phyloP scores from a whole-genome alignment of 1,284 basidiomycete genomes.

The Tilletia caries region DNA sequence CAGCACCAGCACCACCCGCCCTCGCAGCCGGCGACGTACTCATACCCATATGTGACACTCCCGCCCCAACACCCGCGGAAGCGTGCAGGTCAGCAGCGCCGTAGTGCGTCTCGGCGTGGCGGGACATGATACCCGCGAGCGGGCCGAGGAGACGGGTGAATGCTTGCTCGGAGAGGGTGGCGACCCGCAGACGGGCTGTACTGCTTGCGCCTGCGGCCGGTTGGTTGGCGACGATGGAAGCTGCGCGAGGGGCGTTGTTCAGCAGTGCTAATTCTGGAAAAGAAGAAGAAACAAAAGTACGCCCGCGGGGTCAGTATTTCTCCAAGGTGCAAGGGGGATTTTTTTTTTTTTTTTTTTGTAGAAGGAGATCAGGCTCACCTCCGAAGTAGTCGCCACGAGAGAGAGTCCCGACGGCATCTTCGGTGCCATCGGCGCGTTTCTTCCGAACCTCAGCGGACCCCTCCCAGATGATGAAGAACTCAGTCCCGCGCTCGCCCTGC shows the following conservation, averaged over 20 bases:
- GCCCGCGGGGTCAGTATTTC: background rate
- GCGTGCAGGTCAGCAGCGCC: conserved; percentile 53
- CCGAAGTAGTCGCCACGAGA: conserved; percentile 96
- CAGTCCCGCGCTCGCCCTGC: conserved; percentile 91
- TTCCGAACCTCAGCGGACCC: conserved; percentile 86
- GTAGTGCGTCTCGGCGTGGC: conserved; percentile 62
- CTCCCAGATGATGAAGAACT: conserved; percentile 94
- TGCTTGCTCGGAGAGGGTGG: conserved; percentile 84
- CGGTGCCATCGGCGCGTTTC: conserved; percentile 59
- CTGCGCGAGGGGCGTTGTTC: conserved; percentile 80
- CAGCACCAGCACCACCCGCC: too few species aligned
- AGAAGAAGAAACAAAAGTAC: background rate
- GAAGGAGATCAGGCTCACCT: conserved; percentile 57
- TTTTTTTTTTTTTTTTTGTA: background rate
- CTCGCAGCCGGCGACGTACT: too few species aligned
- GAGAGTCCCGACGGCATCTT: conserved; percentile 65
- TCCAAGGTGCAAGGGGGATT: too few species aligned
- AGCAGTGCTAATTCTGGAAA: conserved; percentile 73
- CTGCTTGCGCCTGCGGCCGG: background rate
- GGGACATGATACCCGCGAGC: conserved; percentile 79
- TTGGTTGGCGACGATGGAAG: conserved; percentile 80
- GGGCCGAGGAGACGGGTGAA: conserved; percentile 93
- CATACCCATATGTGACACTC: too few species aligned
- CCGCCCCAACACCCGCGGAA: too few species aligned
- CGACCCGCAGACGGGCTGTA: conserved; percentile 67